Percentiles rank a stretch among this genome's conserved stretches.
These are phyloP conservation scores for Gynostemma pentaphyllum DNA, from an alignment of 306 rosid genomes.

Conservation along the genomic window DNA sequence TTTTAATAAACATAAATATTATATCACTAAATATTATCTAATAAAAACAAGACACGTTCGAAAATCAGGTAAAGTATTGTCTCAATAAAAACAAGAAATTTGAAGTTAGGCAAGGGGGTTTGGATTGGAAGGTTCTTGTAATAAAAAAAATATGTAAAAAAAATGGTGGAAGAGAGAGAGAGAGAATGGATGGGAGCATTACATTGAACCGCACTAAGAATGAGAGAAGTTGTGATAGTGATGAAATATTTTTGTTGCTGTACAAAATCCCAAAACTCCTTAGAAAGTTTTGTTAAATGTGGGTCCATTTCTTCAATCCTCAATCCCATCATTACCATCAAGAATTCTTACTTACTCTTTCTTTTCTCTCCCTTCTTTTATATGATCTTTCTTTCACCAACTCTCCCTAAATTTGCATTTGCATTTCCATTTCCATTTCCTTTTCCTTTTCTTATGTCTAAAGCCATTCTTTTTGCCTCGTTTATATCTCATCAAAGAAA, in stretches of 20 bases:
- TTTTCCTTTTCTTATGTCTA: not conserved
- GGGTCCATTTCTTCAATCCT: constrained; percentile 3
- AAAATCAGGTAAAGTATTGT: too few species aligned
- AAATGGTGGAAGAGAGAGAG: not conserved
- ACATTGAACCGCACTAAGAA: constrained; percentile 4
- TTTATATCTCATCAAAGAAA: too few species aligned
- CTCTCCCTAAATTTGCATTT: too few species aligned
- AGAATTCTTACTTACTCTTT: not conserved
- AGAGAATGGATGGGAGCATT: constrained; percentile 1
- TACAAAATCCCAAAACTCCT: not conserved
- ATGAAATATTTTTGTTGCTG: not conserved
- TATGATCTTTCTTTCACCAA: constrained; percentile 8
- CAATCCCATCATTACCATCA: not conserved
- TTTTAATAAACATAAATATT: too few species aligned
- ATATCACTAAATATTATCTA: too few species aligned
- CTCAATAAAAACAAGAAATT: too few species aligned
- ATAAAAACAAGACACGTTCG: too few species aligned
- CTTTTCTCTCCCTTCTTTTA: not conserved
- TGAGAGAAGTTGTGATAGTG: not conserved
- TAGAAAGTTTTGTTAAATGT: not conserved
- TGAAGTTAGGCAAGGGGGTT: too few species aligned
- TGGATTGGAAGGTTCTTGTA: too few species aligned
- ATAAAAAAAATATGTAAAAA: too few species aligned
- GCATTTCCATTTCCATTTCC: not conserved
- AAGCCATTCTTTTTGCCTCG: not conserved